Conservation (phyloP, 108 stramenopile species). For the Skeletonema potamos region DNA sequence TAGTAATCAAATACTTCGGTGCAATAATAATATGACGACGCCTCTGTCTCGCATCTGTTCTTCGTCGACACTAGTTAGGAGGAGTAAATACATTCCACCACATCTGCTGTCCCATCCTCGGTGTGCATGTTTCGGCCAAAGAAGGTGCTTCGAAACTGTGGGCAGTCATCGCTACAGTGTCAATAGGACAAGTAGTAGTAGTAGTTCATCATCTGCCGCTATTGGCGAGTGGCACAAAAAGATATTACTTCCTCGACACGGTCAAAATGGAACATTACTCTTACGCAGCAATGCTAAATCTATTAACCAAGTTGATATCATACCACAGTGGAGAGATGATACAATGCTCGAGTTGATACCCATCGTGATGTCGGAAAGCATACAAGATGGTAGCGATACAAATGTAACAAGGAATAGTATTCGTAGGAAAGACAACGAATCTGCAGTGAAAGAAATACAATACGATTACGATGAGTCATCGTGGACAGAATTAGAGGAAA, state of each 20-base stretch:
- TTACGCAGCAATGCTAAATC: slow-evolving; percentile 19
- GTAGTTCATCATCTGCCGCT: no score
- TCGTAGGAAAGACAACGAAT: neutral
- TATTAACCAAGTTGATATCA: slow-evolving; percentile 22
- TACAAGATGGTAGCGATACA: neutral
- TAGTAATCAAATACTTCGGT: no score
- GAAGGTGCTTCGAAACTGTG: neutral
- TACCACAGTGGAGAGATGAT: slow-evolving; percentile 40
- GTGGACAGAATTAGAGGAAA: neutral
- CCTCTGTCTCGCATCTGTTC: neutral
- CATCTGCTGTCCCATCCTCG: neutral
- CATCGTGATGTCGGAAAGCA: neutral
- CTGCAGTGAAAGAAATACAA: neutral
- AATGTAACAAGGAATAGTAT: neutral
- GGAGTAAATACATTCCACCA: neutral
- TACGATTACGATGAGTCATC: neutral
- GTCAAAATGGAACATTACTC: slow-evolving; percentile 32
- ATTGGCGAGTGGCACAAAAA: neutral
- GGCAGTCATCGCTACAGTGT: neutral
- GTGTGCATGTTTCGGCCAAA: neutral
- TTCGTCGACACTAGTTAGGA: neutral
- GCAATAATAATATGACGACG: neutral
- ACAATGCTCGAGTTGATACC: slow-evolving; percentile 22
- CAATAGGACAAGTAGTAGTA: neutral
- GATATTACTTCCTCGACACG: slow-evolving; percentile 19